These are phyloP conservation scores for Apiospora kogelbergensis DNA, from an alignment of 2,329 filamentous ascomycete species.

Conservation along the genomic window DNA sequence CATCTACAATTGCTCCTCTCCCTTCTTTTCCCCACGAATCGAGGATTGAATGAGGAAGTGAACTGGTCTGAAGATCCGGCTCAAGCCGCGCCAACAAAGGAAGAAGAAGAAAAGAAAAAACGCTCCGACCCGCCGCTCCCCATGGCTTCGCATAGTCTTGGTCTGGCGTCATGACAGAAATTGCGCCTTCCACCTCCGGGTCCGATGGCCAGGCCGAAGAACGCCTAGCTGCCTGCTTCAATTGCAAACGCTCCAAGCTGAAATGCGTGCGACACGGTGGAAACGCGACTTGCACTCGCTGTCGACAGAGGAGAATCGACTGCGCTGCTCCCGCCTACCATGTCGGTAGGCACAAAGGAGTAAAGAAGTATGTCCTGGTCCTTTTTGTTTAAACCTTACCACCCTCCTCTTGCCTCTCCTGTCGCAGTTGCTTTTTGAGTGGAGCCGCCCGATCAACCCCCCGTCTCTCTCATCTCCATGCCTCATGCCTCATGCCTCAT, in stretches of 20 bases:
- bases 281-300: constrained; percentile 29
- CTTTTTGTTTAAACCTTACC: background rate
- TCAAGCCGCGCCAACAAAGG: background rate
- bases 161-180: constrained; percentile 14
- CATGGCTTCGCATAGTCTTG: background rate
- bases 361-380: constrained; percentile 62
- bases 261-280: constrained; percentile 32
- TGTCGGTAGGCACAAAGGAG: constrained; percentile 71
- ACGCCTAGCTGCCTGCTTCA: constrained; percentile 23
- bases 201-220: constrained; percentile 15
- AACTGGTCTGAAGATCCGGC: background rate
- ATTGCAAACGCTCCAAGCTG: constrained; percentile 35
- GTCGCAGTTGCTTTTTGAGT: background rate
- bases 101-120: background rate
- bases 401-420: background rate
- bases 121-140: background rate
- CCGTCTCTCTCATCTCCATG: constrained; percentile 7
- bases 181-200: constrained; percentile 11
- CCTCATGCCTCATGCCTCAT: too few relatives aligned
- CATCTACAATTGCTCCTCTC: background rate
- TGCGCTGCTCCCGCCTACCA: constrained; percentile 74
- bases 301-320: constrained; percentile 40
- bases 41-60: background rate
- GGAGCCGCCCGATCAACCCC: background rate
- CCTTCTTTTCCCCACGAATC: background rate